Conservation (phyloP, 345 rosid species). For the Combretum micranthum region DNA sequence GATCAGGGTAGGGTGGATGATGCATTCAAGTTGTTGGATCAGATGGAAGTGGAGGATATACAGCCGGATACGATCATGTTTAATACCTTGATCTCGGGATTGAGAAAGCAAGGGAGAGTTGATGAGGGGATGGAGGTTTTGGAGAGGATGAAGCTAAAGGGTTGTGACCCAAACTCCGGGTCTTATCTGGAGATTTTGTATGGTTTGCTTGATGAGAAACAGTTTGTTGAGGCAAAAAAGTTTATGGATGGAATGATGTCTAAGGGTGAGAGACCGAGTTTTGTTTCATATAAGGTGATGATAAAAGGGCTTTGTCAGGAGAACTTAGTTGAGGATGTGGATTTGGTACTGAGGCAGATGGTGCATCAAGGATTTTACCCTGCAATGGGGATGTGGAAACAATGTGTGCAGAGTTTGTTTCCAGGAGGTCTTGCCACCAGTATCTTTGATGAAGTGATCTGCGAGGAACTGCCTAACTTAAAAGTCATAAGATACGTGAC, state of each 20-base stretch:
- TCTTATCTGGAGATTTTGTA: conserved; percentile 76
- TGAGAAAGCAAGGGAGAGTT: conserved; percentile 68
- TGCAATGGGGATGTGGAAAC: conserved; percentile 65
- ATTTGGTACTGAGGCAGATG: conserved; percentile 68
- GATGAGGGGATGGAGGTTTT: conserved; percentile 55
- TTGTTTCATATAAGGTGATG: conserved; percentile 53
- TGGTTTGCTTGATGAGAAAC: conserved; percentile 59
- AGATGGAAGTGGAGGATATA: conserved; percentile 67
- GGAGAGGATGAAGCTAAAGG: conserved; percentile 53
- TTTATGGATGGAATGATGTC: conserved; percentile 51
- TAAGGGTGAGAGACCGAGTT: conserved; percentile 54
- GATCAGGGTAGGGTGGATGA: conserved; percentile 45
- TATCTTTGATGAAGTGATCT: background rate
- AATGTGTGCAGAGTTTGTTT: conserved; percentile 28
- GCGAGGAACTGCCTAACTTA: conserved; percentile 1
- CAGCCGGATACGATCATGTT: conserved; percentile 65
- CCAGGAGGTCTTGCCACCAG: conserved; percentile 9
- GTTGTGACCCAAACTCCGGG: conserved; percentile 65
- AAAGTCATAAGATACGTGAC: conserved; percentile 10
- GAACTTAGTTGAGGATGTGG: conserved; percentile 42
- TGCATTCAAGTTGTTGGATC: conserved; percentile 53
- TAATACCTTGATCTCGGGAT: conserved; percentile 80
- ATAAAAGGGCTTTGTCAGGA: conserved; percentile 50
- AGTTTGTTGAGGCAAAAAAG: conserved; percentile 48
- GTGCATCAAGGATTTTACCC: conserved; percentile 75